Evolutionary conservation across 176 grass and related monocot species (phyloP).

Genomic region (Oryza nivara): DNA sequence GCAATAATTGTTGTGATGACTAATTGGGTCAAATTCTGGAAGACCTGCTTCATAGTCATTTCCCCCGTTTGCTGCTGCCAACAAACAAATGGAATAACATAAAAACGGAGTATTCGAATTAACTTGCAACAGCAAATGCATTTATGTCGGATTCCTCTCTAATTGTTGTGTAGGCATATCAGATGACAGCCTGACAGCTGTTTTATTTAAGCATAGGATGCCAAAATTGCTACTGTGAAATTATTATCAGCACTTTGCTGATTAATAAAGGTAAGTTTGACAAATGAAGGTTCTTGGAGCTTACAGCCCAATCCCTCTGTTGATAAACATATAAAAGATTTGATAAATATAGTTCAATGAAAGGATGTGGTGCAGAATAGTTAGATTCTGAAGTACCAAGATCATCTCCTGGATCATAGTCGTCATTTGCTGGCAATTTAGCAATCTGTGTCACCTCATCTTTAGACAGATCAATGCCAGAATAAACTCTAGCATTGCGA

Average conservation of each 20-base stretch:
- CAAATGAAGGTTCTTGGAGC: not conserved
- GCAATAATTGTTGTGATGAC: slow-evolving; percentile 89
- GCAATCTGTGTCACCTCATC: slow-evolving; percentile 86
- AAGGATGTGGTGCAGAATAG: not conserved
- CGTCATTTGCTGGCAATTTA: slow-evolving; percentile 40
- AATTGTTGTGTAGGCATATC: not conserved
- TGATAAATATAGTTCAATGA: not conserved
- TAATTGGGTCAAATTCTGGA: slow-evolving; percentile 93
- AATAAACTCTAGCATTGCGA: slow-evolving; percentile 94
- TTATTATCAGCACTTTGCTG: slow-evolving; percentile 9
- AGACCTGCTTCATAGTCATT: slow-evolving; percentile 70
- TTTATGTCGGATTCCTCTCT: not conserved
- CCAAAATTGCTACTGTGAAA: slow-evolving; percentile 8
- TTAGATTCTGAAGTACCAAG: slow-evolving; percentile 50
- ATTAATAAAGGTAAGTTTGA: slow-evolving; percentile 10
- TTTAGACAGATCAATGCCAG: slow-evolving; percentile 81
- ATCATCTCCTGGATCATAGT: slow-evolving; percentile 66
- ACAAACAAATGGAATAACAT: slow-evolving; percentile 20
- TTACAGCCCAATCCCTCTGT: not conserved
- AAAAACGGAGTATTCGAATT: slow-evolving; percentile 12
- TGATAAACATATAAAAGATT: slow-evolving; percentile 8
- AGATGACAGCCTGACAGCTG: not conserved
- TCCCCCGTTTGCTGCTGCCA: slow-evolving; percentile 72
- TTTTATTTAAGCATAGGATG: slow-evolving; percentile 25
- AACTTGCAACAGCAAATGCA: not conserved